These are phyloP conservation scores for Aspergillus egyptiacus DNA, from an alignment of 495 filamentous ascomycete species.

Conservation along the genomic window DNA sequence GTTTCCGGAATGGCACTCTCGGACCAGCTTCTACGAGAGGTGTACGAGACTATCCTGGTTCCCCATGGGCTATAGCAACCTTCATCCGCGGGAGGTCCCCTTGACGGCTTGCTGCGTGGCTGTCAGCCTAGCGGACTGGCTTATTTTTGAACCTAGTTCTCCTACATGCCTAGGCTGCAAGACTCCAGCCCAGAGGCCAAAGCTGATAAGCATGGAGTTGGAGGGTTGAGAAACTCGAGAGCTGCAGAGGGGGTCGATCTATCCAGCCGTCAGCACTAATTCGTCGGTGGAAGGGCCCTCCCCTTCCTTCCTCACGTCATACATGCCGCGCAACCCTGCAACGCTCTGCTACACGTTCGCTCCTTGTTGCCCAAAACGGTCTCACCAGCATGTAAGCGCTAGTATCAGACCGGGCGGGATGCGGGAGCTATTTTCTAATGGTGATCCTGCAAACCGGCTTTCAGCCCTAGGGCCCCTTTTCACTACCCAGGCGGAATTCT, in stretches of 20 bases:
- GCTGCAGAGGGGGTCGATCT: no score
- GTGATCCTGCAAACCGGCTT: conserved; percentile 5
- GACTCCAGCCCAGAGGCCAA: no score
- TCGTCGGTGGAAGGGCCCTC: neutral
- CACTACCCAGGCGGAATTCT: neutral
- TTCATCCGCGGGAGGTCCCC: neutral
- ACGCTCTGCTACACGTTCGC: neutral
- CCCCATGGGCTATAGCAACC: neutral
- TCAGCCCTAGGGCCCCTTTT: conserved; percentile 9
- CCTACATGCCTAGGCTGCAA: no score
- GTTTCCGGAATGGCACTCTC: conserved; percentile 2
- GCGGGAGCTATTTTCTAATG: neutral
- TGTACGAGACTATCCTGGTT: neutral
- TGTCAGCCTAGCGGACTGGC: no score
- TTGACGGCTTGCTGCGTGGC: neutral
- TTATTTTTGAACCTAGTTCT: no score
- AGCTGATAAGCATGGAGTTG: no score
- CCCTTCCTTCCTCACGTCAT: conserved; percentile 6
- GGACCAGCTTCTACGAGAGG: neutral
- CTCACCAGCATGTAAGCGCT: conserved; percentile 10
- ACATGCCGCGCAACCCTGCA: conserved; percentile 1
- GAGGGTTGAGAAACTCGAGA: no score
- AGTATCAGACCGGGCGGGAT: neutral
- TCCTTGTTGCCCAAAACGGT: conserved; percentile 7
- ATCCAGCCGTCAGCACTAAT: conserved; percentile 6